Conservation (phyloP, 2,329 filamentous ascomycete genomes). For the Colletotrichum eleusines region DNA sequence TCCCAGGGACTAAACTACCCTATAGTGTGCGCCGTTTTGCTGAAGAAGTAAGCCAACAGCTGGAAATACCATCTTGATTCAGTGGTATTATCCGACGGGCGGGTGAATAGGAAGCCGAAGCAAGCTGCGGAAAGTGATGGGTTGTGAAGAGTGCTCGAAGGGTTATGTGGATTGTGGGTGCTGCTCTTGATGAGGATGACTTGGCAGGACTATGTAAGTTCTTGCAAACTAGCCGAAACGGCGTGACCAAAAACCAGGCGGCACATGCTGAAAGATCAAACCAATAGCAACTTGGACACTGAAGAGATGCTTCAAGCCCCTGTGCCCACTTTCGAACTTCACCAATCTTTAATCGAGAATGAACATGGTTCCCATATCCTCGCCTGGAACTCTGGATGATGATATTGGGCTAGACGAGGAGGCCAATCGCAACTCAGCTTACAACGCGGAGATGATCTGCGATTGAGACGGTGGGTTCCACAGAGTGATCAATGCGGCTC, state of each 20-base stretch:
- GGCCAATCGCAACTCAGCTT: conserved; percentile 30
- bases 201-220: not conserved
- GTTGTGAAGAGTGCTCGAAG: not conserved
- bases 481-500: conserved; percentile 35
- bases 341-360: not conserved
- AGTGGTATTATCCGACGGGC: too few relatives aligned
- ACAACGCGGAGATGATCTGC: conserved; percentile 12
- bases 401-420: not conserved
- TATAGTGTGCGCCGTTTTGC: not conserved
- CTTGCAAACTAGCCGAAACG: not conserved
- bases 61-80: not conserved
- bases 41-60: not conserved
- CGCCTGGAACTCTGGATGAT: conserved; percentile 12
- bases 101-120: not conserved
- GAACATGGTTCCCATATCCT: conserved; percentile 27
- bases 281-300: not conserved
- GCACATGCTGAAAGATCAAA: not conserved
- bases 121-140: not conserved
- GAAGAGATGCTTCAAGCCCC: conserved; percentile 4
- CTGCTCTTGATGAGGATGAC: conserved; percentile 1
- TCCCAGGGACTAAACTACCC: not conserved
- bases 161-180: not conserved
- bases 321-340: not conserved
- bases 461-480: conserved; percentile 17
- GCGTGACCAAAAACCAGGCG: conserved; percentile 19